These are phyloP conservation scores for Stachybotrys chartarum DNA, from an alignment of 2,329 filamentous ascomycete species.

Conservation along the genomic window DNA sequence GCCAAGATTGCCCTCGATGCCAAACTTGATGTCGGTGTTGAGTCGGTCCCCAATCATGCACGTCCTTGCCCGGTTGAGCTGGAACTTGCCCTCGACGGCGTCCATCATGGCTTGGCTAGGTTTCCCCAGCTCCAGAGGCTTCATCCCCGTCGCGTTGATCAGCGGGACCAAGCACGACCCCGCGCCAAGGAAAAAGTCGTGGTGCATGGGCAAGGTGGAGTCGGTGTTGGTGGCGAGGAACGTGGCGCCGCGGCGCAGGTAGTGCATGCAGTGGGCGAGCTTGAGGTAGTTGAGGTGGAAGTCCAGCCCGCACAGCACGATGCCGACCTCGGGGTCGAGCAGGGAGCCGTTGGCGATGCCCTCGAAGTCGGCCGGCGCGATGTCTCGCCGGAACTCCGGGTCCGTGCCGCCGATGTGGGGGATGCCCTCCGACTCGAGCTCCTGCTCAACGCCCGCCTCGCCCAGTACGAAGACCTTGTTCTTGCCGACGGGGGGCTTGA, in stretches of 20 bases:
- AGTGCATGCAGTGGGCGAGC: constrained; percentile 75
- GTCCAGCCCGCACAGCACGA: constrained; percentile 85
- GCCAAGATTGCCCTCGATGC: constrained; percentile 81
- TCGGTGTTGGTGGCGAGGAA: constrained; percentile 95
- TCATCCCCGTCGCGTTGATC: constrained; percentile 59
- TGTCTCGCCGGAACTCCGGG: constrained; percentile 66
- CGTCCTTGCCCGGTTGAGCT: constrained; percentile 72
- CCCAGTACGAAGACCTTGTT: constrained; percentile 94
- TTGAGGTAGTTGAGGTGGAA: constrained; percentile 97
- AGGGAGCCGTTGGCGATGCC: constrained; percentile 66
- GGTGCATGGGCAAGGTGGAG: constrained; percentile 75
- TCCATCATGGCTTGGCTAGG: constrained; percentile 99
- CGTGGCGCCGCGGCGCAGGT: constrained; percentile 70
- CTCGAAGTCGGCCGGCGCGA: constrained; percentile 73
- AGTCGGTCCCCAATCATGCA: constrained; percentile 96
- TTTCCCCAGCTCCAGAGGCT: constrained; percentile 80
- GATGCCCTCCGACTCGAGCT: constrained; percentile 73
- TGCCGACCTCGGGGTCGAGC: constrained; percentile 81
- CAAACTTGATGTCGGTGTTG: constrained; percentile 95
- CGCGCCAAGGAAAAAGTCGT: constrained; percentile 84
- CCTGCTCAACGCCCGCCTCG: constrained; percentile 84
- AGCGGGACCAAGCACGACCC: constrained; percentile 76
- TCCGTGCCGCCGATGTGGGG: constrained; percentile 84
- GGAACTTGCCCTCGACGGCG: constrained; percentile 91
- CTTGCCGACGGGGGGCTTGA: constrained; percentile 68